These are phyloP conservation scores for Ogataea pignaliae DNA, from an alignment of 805 yeast genomes.

Conservation along the genomic window DNA sequence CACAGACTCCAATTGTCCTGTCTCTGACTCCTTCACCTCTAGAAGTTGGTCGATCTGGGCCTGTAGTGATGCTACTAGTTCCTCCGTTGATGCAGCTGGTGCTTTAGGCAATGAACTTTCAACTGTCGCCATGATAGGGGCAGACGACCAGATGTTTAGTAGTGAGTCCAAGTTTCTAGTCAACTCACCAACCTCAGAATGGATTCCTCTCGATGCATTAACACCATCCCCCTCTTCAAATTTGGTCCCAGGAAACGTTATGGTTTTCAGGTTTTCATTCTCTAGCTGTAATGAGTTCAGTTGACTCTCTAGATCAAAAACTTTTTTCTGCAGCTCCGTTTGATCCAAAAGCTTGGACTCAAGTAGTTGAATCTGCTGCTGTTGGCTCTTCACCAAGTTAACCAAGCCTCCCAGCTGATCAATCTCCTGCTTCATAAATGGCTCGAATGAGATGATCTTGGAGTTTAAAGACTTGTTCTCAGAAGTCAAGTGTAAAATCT, in stretches of 20 bases:
- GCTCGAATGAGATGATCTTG: constrained; percentile 43
- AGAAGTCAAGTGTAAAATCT: constrained; percentile 38
- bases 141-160: neutral
- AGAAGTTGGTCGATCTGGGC: constrained; percentile 54
- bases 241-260: constrained; percentile 31
- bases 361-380: constrained; percentile 38
- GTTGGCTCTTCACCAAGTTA: constrained; percentile 49
- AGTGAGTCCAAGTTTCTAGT: neutral
- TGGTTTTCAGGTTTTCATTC: constrained; percentile 33
- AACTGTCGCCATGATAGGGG: constrained; percentile 4
- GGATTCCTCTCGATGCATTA: constrained; percentile 19
- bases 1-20: constrained; percentile 29
- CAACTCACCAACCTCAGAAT: neutral
- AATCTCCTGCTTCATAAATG: constrained; percentile 49
- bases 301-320: constrained; percentile 43
- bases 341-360: constrained; percentile 39
- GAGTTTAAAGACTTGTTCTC: constrained; percentile 41
- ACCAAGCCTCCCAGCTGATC: constrained; percentile 50
- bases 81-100: constrained; percentile 5
- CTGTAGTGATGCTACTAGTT: constrained; percentile 36
- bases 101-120: constrained; percentile 4
- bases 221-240: constrained; percentile 30
- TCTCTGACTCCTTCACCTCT: constrained; percentile 36
- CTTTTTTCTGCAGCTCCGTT: constrained; percentile 40
- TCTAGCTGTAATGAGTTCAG: constrained; percentile 42